These are phyloP conservation scores for Fusarium algeriense DNA, from an alignment of 2,329 filamentous ascomycete genomes.

Conservation along the genomic window DNA sequence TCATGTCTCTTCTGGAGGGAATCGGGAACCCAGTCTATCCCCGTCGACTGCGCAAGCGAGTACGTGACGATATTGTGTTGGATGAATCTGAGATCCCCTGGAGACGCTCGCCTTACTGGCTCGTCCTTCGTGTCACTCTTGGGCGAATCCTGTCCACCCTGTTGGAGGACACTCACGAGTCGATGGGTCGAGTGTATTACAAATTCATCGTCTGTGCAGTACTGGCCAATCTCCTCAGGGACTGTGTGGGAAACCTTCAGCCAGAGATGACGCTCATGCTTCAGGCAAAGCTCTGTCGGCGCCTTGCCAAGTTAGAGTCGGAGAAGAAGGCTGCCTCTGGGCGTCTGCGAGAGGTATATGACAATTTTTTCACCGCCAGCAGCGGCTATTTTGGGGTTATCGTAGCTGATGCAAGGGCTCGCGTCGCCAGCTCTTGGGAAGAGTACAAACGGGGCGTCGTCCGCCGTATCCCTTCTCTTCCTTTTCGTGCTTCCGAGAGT, in stretches of 20 bases:
- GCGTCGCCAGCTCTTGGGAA: conserved; percentile 54
- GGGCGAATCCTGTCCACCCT: conserved; percentile 63
- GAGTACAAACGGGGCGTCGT: conserved; percentile 53
- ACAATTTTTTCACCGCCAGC: conserved; percentile 1
- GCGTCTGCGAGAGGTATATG: neutral
- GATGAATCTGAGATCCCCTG: conserved; percentile 64
- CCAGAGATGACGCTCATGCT: conserved; percentile 39
- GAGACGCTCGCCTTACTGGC: conserved; percentile 73
- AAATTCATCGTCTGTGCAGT: conserved; percentile 68
- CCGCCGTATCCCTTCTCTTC: conserved; percentile 58
- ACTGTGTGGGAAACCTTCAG: conserved; percentile 41
- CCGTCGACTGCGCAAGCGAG: conserved; percentile 63
- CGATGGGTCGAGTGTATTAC: conserved; percentile 60
- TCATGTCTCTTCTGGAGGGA: conserved; percentile 70
- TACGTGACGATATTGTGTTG: conserved; percentile 73
- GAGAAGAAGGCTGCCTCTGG: conserved; percentile 5
- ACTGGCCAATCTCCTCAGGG: conserved; percentile 60
- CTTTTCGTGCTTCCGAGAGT: conserved; percentile 48
- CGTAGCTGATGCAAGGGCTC: conserved; percentile 26
- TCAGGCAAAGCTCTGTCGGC: conserved; percentile 65
- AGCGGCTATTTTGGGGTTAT: neutral
- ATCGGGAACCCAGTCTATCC: conserved; percentile 57
- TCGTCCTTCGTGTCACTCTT: conserved; percentile 69
- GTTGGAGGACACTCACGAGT: conserved; percentile 47
- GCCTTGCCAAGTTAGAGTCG: conserved; percentile 68